Percentiles rank a stretch among this genome's conserved stretches.
Conservation (phyloP, 306 rosid species). For the Canavalia gladiata region DNA sequence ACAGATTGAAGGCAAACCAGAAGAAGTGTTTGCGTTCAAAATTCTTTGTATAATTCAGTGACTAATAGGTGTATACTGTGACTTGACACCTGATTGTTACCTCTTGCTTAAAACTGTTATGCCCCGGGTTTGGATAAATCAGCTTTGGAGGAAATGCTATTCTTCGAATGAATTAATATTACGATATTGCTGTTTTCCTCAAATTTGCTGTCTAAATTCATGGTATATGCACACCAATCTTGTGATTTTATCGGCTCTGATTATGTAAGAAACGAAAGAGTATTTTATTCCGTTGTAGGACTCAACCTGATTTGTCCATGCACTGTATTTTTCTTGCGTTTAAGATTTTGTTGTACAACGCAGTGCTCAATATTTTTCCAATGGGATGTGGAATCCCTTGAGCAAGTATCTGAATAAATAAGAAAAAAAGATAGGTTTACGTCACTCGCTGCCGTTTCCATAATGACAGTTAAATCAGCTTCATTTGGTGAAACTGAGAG, state of each 20-base stretch:
- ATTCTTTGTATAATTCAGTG: conserved; percentile 55
- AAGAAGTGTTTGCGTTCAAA: conserved; percentile 27
- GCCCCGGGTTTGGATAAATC: conserved; percentile 27
- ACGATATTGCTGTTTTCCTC: neutral
- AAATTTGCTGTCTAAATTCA: conserved; percentile 17
- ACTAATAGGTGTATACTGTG: conserved; percentile 48
- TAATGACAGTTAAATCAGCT: neutral
- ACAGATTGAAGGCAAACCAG: conserved; percentile 16
- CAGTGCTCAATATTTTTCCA: neutral
- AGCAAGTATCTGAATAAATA: neutral
- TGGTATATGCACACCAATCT: conserved; percentile 5
- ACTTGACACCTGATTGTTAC: conserved; percentile 30
- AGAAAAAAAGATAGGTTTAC: neutral
- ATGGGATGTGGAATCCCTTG: conserved; percentile 6
- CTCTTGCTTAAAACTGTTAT: conserved; percentile 26
- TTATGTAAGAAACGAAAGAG: neutral
- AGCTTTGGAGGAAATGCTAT: conserved; percentile 28
- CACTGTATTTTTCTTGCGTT: neutral
- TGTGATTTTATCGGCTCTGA: neutral
- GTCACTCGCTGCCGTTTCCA: neutral
- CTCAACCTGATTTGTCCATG: neutral
- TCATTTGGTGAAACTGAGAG: neutral
- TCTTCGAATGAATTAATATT: conserved; percentile 37
- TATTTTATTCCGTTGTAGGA: neutral
- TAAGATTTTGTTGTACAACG: neutral